phyloP scores from a whole-genome alignment of 768 basidiomycete genomes.

The Steccherinum ochraceum region DNA sequence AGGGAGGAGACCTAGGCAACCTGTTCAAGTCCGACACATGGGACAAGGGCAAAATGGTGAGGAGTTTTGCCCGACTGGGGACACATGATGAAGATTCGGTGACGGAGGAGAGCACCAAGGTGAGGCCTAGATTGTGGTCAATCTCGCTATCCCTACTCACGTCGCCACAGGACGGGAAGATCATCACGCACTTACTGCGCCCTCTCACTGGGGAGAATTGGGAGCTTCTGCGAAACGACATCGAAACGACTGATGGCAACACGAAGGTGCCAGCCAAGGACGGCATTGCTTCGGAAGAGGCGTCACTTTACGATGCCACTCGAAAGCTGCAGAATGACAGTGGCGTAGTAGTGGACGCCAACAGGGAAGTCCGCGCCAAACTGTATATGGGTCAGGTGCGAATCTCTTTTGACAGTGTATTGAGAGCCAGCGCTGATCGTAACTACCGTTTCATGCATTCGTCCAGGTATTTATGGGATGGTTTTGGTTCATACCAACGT shows the following conservation, averaged over 20 bases:
- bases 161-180: slow-evolving; percentile 31
- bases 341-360: slow-evolving; percentile 57
- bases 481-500: slow-evolving; percentile 82
- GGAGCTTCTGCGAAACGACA: slow-evolving; percentile 32
- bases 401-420: not conserved
- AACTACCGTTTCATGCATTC: not conserved
- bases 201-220: slow-evolving; percentile 40
- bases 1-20: slow-evolving; percentile 30
- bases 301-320: slow-evolving; percentile 38
- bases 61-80: slow-evolving; percentile 63
- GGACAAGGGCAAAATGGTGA: slow-evolving; percentile 77
- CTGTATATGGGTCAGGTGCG: slow-evolving; percentile 65
- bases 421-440: not conserved
- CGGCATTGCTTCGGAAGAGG: slow-evolving; percentile 28
- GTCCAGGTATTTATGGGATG: slow-evolving; percentile 70
- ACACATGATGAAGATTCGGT: slow-evolving; percentile 25
- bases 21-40: slow-evolving; percentile 51
- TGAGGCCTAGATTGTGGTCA: slow-evolving; percentile 25
- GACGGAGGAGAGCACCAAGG: slow-evolving; percentile 27
- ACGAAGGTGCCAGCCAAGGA: slow-evolving; percentile 7
- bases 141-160: not conserved
- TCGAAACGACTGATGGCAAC: slow-evolving; percentile 19
- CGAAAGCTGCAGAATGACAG: slow-evolving; percentile 20
- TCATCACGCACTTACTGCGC: slow-evolving; percentile 38
- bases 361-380: slow-evolving; percentile 65